Evolutionary conservation across 768 basidiomycete genomes (phyloP), one percentile per base, ranked within the genome.

Genomic region (Panellus pusillus): DNA sequence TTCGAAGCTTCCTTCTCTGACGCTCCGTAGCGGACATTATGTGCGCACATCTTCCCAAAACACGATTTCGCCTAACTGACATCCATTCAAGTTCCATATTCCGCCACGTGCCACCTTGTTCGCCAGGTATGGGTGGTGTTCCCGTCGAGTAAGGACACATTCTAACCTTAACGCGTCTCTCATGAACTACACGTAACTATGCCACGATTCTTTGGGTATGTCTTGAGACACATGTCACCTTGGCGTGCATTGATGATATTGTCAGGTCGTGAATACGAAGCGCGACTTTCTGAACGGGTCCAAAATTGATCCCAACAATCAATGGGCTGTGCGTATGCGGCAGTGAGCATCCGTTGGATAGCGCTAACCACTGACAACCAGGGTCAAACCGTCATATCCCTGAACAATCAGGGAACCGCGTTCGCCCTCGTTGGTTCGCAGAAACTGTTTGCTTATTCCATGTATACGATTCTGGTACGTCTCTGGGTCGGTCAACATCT

Each of bases 351-450:
- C 35, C 12, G 6, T 15, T 11, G 9, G 2, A 20, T 9, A 6
- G 7, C 9, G 12, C 47, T 54, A 27, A 54, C 17, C 12, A 1
- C 6, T 3, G 3, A 12, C 6, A 31, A 9, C 5, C 31, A 65
- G 64, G 65, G 65, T 28, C 63, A 64, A 61, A 63, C 50, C 1
- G 60, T 66, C 6, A 66, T 66, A 13, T 64, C 65, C 1, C 57
- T 66, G 17, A 61, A 66, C 55, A 66, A 66, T 48, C 65, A 66
- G 40, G 59, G 63, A 20, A 66, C 64, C 12, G 47, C 65, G 0
- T 66, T 66, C 40, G 65, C 54, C 6, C 60, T 66, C 9, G 61
- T 66, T 12, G 65, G 65, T 9, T 63, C 65, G 0, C 55, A 59
- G 58, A 57, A 60, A 47, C 54, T 66, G 2, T 64, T 66, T 40